These are phyloP conservation scores for Quercus tomentella DNA, from an alignment of 331 rosid genomes.

Conservation along the genomic window DNA sequence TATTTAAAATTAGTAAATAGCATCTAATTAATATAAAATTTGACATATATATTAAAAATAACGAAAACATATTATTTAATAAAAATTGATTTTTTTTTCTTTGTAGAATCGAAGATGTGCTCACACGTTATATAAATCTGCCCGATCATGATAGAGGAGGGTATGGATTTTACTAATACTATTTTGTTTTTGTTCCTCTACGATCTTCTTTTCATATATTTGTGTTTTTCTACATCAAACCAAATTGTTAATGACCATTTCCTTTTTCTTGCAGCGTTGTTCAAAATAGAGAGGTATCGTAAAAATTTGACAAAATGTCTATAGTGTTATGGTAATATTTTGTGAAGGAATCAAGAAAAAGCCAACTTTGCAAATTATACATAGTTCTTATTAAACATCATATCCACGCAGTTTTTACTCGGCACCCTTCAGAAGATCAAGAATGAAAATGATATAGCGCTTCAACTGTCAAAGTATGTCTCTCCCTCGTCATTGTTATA, in stretches of 20 bases:
- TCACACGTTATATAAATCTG: slow-evolving; percentile 63
- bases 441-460: slow-evolving; percentile 34
- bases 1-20: too few species aligned
- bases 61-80: too few species aligned
- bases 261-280: slow-evolving; percentile 23
- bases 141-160: slow-evolving; percentile 73
- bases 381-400: background rate
- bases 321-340: too few species aligned
- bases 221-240: background rate
- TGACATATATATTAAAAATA: too few species aligned
- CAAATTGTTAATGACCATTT: background rate
- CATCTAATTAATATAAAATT: too few species aligned
- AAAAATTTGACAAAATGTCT: background rate
- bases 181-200: background rate
- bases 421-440: slow-evolving; percentile 28
- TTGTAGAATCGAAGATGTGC: slow-evolving; percentile 75
- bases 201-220: background rate
- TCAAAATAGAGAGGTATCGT: slow-evolving; percentile 40
- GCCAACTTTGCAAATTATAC: background rate
- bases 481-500: background rate
- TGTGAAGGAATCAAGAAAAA: background rate
- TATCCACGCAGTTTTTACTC: slow-evolving; percentile 27
- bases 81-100: background rate
- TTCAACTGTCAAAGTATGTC: slow-evolving; percentile 34
- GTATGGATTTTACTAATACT: slow-evolving; percentile 28